These are phyloP conservation scores for Ophiostoma fasciatum DNA, from an alignment of 2,329 filamentous ascomycete genomes.

Conservation along the genomic window DNA sequence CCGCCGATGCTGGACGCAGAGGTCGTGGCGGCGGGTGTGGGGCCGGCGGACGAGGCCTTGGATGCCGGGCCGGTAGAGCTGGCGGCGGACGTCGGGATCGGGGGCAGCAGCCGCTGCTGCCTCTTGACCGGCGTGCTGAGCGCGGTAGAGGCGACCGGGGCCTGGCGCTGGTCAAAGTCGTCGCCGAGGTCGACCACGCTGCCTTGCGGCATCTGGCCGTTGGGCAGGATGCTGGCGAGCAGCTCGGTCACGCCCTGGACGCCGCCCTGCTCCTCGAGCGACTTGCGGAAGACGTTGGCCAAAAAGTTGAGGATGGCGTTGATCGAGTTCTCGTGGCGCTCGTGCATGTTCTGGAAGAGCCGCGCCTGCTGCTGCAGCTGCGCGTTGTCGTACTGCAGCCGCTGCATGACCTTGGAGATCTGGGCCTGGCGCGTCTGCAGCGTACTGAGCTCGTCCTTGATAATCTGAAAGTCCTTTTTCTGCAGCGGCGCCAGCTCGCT, in stretches of 20 bases:
- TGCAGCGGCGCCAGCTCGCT: constrained; percentile 35
- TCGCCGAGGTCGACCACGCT: constrained; percentile 44
- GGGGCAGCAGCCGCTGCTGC: constrained; percentile 37
- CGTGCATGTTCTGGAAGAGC: constrained; percentile 80
- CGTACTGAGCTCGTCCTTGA: constrained; percentile 67
- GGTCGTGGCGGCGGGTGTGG: no score
- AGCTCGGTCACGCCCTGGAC: constrained; percentile 71
- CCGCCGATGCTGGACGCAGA: no score
- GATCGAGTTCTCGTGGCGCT: constrained; percentile 95
- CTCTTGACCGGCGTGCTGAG: constrained; percentile 33
- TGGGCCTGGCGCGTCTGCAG: constrained; percentile 76
- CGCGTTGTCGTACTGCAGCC: constrained; percentile 72
- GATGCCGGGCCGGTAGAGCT: no score
- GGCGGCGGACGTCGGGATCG: constrained; percentile 26
- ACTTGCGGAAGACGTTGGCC: constrained; percentile 90
- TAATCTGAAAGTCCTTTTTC: constrained; percentile 59
- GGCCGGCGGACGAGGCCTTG: no score
- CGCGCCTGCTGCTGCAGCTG: constrained; percentile 78
- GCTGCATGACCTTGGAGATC: constrained; percentile 69
- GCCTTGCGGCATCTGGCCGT: constrained; percentile 36
- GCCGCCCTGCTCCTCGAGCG: constrained; percentile 67
- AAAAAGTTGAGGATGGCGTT: constrained; percentile 97
- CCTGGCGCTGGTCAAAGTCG: constrained; percentile 38
- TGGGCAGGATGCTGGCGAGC: constrained; percentile 60
- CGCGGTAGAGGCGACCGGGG: constrained; percentile 18